Base-by-base conservation (phyloP, 495 filamentous ascomycete genomes). In the Hypoxylon lienhwacheense region DNA sequence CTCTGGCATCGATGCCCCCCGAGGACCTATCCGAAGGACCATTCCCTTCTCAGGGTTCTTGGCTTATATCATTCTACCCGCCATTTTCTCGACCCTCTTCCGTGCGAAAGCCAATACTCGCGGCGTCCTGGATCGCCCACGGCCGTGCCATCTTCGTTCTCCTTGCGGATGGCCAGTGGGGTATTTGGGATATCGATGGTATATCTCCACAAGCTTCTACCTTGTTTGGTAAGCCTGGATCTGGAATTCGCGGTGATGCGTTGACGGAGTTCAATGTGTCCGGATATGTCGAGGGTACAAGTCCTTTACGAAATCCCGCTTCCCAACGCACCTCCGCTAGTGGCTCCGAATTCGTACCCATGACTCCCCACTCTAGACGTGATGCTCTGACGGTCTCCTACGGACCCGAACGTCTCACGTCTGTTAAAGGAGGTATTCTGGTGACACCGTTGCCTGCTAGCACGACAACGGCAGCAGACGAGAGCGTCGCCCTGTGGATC, bases 161-260 rank as follows among this genome's bases (percentile, higher is more conserved):
- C 5, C 77, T 92, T 8, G 80, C 80, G 4, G 90, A 96, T 67
- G 92, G 90, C 0, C 86, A 95, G 72, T 97, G 91, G 91, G 91
- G 89, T 3, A 82, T 97, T 20, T 97, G 92, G 91, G 89, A 95
- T 70, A 75, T 91, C 22, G 84, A 89, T 61, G 84, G 85, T 1
- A 77, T 81, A 29, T 52, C 85, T 75, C 65, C 72, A 64, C 51
- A 72, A 35, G 77, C 68, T 2, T 70, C 64, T 66, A 74, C 56
- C 2, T 69, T 88, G 24, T 79, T 85, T 42, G 80, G 81, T 36
- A 83, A 82, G 59, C 75, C 82, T 1, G 70, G 50, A 28, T 63
- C 70, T 48, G 82, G 84, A n/a, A 79, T 85, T 11, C 78, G 78
- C 40, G 84, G 84, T 11, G 84, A 82, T 11, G 81, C 83, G 5